A percentile compares a stretch with the other conserved stretches of the same genome.
These are phyloP conservation scores for Nemania sp. DNA, from an alignment of 2,329 filamentous ascomycete genomes.

Conservation along the genomic window DNA sequence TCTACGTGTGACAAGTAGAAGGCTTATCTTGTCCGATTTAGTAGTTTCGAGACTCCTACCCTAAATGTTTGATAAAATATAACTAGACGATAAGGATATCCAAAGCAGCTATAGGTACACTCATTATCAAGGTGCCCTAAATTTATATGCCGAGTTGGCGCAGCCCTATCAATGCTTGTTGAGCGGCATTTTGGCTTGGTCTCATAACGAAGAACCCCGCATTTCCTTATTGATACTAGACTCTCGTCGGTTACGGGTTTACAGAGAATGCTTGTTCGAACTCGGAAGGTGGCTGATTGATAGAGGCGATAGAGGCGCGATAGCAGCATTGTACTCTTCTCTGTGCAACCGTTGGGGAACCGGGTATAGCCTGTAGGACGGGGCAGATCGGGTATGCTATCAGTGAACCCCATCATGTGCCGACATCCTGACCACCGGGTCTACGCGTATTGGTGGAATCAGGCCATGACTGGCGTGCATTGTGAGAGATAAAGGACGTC, in stretches of 20 bases:
- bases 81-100: not conserved
- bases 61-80: not conserved
- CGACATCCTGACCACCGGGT: not conserved
- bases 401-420: constrained; percentile 18
- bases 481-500: constrained; percentile 23
- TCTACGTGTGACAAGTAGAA: not conserved
- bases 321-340: constrained; percentile 6
- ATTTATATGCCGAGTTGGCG: not conserved
- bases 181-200: constrained; percentile 5
- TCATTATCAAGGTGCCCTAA: not conserved
- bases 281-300: constrained; percentile 38
- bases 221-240: constrained; percentile 20
- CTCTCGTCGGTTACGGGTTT: constrained; percentile 7
- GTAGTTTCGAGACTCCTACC: not conserved
- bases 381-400: constrained; percentile 24
- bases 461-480: not conserved
- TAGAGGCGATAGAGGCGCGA: constrained; percentile 21
- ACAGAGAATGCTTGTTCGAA: constrained; percentile 31
- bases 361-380: constrained; percentile 28
- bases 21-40: not conserved
- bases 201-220: constrained; percentile 28
- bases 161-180: constrained; percentile 15
- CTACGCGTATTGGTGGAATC: not conserved
- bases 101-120: not conserved
- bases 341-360: not conserved